Evolutionary conservation across 345 rosid genomes (phyloP), one percentile per base, ranked within the genome.

Genomic region (Gossypium mustelinum): DNA sequence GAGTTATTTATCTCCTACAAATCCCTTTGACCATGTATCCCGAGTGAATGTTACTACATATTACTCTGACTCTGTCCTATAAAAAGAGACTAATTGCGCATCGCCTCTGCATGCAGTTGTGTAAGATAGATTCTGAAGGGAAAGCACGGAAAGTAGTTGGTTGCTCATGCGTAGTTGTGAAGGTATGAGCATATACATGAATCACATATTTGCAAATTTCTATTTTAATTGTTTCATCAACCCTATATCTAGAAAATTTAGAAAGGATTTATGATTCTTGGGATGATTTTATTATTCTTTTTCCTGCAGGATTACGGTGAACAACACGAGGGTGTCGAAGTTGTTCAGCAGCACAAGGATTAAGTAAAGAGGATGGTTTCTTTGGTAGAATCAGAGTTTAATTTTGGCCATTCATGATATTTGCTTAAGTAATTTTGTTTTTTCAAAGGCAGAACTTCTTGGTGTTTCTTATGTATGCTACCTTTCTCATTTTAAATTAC

Each of bases 81-180:
- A 7, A 18, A 13, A 47, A 45, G 56, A 47, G 11, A 22, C 51
- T 72, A 9, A 56, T 57, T n/a, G 9, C 16, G n/a, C 5, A 25
- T 18, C 39, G 9, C 10, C 29, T 34, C 13, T 13, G 48, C 34
- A 66, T 77, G 72, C 89, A 92, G 96, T 72, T 92, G 59, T 92
- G 95, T 74, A 90, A 92, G 90, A 89, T 90, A 20, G 95, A 92
- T 54, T 84, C 91, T 0, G 94, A 92, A 81, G 97, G 93, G 54
- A 90, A 89, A 69, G 94, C 93, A 18, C 83, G 92, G 85, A 92
- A 92, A 75, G 94, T 90, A 1, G 97, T 92, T 12, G 97, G 94
- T 14, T 90, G 94, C 82, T 89, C 91, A 39, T 90, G 95, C 7
- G 85, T 89, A 25, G 94, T 89, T 60, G 87, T 90, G 51, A 87